Evolutionary conservation across 306 rosid species (phyloP).

Genomic region (Vigna radiata): DNA sequence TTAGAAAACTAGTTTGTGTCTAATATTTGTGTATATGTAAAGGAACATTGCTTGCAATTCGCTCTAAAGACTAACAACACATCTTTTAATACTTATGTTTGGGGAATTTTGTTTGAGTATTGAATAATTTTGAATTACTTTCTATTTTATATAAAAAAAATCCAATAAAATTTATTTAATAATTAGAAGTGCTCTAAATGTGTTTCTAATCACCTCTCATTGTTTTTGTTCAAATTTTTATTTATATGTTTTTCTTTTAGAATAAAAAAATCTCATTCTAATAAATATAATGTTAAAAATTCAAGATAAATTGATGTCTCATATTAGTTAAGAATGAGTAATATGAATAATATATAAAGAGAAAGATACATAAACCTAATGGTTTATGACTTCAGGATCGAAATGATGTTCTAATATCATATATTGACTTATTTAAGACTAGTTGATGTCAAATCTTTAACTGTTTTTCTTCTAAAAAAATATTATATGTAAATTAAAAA

Average conservation of each 20-base stretch:
- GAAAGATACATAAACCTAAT: no score
- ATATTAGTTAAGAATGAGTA: no score
- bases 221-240: neutral
- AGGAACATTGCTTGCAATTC: neutral
- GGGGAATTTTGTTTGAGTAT: conserved; percentile 7
- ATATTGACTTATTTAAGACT: no score
- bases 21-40: conserved; percentile 12
- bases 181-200: neutral
- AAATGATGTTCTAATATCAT: no score
- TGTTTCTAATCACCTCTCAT: neutral
- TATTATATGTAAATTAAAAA: no score
- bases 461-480: no score
- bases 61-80: neutral
- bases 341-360: no score
- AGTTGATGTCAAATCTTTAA: no score
- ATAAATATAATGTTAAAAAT: no score
- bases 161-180: conserved; percentile 17
- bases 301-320: no score
- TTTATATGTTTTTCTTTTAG: neutral
- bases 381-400: no score
- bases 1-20: conserved; percentile 26
- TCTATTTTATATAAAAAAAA: neutral
- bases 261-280: no score
- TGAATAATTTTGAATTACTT: neutral
- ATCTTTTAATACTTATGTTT: neutral